A percentile compares a stretch with the other conserved stretches of the same genome.
phyloP scores from a whole-genome alignment of 2,329 filamentous ascomycete genomes.

The Gremmenia infestans region DNA sequence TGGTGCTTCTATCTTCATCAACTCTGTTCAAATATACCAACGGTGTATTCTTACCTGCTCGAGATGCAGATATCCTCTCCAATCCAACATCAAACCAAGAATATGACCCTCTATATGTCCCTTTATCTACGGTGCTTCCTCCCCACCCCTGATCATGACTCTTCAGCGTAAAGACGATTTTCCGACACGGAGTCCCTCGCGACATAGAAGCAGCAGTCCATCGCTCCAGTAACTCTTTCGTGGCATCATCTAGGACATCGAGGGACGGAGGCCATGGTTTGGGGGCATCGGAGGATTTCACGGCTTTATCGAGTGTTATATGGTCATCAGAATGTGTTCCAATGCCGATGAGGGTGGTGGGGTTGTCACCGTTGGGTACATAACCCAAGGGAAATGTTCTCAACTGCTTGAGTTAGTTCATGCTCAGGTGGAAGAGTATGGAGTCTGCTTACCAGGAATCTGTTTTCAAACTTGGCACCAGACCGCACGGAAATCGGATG shows the following conservation, averaged over 20 bases:
- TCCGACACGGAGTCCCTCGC: conserved; percentile 46
- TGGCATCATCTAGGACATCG: conserved; percentile 11
- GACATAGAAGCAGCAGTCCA: conserved; percentile 16
- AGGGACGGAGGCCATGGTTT: conserved; percentile 11
- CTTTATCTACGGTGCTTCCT: conserved; percentile 27
- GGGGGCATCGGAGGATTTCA: neutral
- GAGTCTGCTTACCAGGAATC: conserved; percentile 37
- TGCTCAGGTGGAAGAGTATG: neutral
- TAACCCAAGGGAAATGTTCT: conserved; percentile 27
- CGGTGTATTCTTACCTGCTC: conserved; percentile 15
- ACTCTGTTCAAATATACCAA: conserved; percentile 14
- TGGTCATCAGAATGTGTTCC: neutral
- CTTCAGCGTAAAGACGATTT: conserved; percentile 54
- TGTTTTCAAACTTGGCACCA: conserved; percentile 30
- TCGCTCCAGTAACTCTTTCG: conserved; percentile 14
- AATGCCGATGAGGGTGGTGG: neutral
- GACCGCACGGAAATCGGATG: conserved; percentile 6
- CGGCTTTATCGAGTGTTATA: neutral
- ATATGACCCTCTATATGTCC: conserved; percentile 45
- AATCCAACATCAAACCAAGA: conserved; percentile 62
- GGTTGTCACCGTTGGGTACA: neutral
- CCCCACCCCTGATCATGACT: conserved; percentile 58
- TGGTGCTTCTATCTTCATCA: neutral
- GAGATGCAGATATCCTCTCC: conserved; percentile 46
- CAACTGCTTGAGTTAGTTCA: conserved; percentile 18